These are phyloP conservation scores for Neocallimastix lanati DNA, from an alignment of 192 early-diverging fungal genomes.

Conservation along the genomic window DNA sequence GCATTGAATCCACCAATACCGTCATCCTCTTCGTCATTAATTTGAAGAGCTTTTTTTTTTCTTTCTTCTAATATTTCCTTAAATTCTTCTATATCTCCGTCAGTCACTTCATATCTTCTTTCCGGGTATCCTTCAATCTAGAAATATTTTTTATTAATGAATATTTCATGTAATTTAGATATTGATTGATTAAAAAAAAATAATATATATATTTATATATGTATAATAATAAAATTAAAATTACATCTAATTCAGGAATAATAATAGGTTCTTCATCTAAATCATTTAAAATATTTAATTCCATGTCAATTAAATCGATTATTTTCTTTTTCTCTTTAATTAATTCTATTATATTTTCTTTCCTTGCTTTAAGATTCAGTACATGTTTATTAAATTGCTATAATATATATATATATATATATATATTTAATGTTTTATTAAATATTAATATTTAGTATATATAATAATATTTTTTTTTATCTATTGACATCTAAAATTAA, in stretches of 20 bases:
- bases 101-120: constrained; percentile 18
- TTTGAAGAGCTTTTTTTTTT: constrained; percentile 5
- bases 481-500: no score
- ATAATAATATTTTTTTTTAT: no score
- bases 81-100: constrained; percentile 20
- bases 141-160: neutral
- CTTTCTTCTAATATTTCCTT: constrained; percentile 9
- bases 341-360: constrained; percentile 1
- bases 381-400: constrained; percentile 29
- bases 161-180: no score
- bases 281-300: constrained; percentile 16
- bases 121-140: constrained; percentile 23
- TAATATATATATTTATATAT: no score
- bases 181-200: no score
- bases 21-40: constrained; percentile 10
- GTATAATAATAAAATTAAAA: neutral
- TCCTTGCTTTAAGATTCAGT: constrained; percentile 12
- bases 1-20: constrained; percentile 19
- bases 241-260: constrained; percentile 19
- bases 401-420: no score
- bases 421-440: no score
- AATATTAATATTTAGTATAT: no score
- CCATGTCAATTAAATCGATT: constrained; percentile 13
- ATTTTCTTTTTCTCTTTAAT: constrained; percentile 7
- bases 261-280: constrained; percentile 1